Percentiles rank a stretch among this genome's conserved stretches.
Conservation (phyloP, 768 basidiomycete species). For the Xerocomus spinulosus region DNA sequence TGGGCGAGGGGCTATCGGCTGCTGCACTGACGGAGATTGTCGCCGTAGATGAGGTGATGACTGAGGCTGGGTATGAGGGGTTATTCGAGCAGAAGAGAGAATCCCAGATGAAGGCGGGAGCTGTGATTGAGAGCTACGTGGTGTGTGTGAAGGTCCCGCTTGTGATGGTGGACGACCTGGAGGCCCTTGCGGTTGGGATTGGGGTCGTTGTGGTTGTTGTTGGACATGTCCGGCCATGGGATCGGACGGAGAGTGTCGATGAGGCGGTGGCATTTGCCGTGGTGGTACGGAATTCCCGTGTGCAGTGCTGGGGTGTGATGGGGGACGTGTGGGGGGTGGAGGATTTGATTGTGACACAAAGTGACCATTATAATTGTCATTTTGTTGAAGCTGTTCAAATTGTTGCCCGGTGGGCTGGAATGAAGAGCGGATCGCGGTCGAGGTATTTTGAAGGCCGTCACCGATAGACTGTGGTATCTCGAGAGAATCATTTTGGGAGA, state of each 20-base stretch:
- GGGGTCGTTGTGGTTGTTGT: slow-evolving; percentile 47
- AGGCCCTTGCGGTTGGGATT: slow-evolving; percentile 53
- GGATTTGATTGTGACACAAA: slow-evolving; percentile 38
- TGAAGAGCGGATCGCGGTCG: slow-evolving; percentile 33
- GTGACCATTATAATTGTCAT: slow-evolving; percentile 30
- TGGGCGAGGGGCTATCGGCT: slow-evolving; percentile 36
- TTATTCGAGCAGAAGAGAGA: slow-evolving; percentile 29
- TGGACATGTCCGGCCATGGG: slow-evolving; percentile 37
- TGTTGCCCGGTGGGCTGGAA: slow-evolving; percentile 61
- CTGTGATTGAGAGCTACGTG: slow-evolving; percentile 36
- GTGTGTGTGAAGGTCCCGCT: slow-evolving; percentile 44
- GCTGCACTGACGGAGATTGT: slow-evolving; percentile 33
- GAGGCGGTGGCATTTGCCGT: slow-evolving; percentile 33
- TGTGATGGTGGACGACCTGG: slow-evolving; percentile 51
- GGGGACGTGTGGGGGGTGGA: slow-evolving; percentile 40
- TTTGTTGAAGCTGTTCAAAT: slow-evolving; percentile 50
- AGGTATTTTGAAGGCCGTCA: slow-evolving; percentile 36
- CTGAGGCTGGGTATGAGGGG: slow-evolving; percentile 34
- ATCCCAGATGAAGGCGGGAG: slow-evolving; percentile 30
- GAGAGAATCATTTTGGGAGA: slow-evolving; percentile 44
- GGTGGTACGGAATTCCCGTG: slow-evolving; percentile 31
- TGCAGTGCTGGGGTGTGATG: slow-evolving; percentile 37
- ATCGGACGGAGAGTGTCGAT: slow-evolving; percentile 48
- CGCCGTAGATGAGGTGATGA: slow-evolving; percentile 31
- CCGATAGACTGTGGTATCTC: slow-evolving; percentile 45